phyloP scores from a whole-genome alignment of 1,139 yeast species.

The Geotrichum europaeum region DNA sequence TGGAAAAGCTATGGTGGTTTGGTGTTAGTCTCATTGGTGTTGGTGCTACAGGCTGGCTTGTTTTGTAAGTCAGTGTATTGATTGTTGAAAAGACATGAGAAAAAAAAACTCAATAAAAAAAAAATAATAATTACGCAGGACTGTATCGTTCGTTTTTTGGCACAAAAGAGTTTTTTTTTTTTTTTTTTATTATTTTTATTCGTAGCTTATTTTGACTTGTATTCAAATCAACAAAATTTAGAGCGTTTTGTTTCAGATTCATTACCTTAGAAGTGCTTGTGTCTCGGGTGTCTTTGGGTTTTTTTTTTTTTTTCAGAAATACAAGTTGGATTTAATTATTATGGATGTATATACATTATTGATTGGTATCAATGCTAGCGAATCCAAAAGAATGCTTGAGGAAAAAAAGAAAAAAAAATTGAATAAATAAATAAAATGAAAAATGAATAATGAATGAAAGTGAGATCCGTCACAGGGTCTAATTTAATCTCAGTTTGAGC shows the following conservation, averaged over 20 bases:
- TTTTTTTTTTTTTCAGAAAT: not conserved
- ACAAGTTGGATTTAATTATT: not conserved
- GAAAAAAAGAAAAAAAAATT: not conserved
- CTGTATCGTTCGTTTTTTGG: too few species aligned
- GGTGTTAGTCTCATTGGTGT: conserved; percentile 39
- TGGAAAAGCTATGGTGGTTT: conserved; percentile 48
- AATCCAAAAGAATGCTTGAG: not conserved
- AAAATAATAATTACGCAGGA: too few species aligned
- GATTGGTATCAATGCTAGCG: not conserved
- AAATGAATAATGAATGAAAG: not conserved
- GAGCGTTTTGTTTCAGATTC: too few species aligned
- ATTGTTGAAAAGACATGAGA: not conserved
- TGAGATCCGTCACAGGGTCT: not conserved
- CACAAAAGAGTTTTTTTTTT: too few species aligned
- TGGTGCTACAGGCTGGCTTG: conserved; percentile 39
- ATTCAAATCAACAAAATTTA: too few species aligned
- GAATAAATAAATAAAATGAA: not conserved
- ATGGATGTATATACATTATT: too few species aligned
- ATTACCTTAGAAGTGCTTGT: too few species aligned
- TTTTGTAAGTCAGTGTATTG: conserved; percentile 19
- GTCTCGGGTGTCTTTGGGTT: not conserved
- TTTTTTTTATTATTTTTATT: too few species aligned
- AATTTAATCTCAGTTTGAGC: conserved; percentile 25
- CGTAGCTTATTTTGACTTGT: too few species aligned
- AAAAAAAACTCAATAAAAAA: not conserved